phyloP scores from a whole-genome alignment of 805 yeast species.

The Candida multigemmis region DNA sequence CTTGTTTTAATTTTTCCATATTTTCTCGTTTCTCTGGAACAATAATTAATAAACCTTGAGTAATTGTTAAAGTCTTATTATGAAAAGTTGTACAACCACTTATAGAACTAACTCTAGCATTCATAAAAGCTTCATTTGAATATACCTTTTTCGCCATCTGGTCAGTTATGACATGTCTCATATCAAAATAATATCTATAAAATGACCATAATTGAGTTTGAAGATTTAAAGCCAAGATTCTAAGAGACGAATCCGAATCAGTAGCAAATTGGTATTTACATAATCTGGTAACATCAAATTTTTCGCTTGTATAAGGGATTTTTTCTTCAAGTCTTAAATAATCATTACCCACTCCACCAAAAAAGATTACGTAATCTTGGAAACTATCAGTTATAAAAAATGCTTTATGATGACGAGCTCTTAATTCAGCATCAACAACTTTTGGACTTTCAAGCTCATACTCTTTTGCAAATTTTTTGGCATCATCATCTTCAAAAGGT shows the following conservation, averaged over 20 bases:
- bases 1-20: conserved; percentile 9
- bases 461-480: conserved; percentile 11
- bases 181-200: conserved; percentile 22
- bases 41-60: conserved; percentile 25
- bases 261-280: conserved; percentile 18
- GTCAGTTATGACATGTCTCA: conserved; percentile 14
- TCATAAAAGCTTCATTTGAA: conserved; percentile 11
- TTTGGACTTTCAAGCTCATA: conserved; percentile 16
- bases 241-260: conserved; percentile 16
- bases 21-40: conserved; percentile 23
- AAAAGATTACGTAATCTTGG: conserved; percentile 23
- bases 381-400: conserved; percentile 22
- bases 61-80: conserved; percentile 25
- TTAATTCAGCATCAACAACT: conserved; percentile 28
- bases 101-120: conserved; percentile 18
- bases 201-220: conserved; percentile 34
- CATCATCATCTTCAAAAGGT: conserved; percentile 22
- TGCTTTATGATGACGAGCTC: conserved; percentile 33
- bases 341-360: conserved; percentile 32
- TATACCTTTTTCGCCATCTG: conserved; percentile 10
- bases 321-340: conserved; percentile 22
- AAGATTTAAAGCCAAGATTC: conserved; percentile 27
- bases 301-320: conserved; percentile 18
- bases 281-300: conserved; percentile 25
- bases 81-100: conserved; percentile 24